These are phyloP conservation scores for Solanum hybrid DNA, from an alignment of 305 asterid species.

Conservation along the genomic window DNA sequence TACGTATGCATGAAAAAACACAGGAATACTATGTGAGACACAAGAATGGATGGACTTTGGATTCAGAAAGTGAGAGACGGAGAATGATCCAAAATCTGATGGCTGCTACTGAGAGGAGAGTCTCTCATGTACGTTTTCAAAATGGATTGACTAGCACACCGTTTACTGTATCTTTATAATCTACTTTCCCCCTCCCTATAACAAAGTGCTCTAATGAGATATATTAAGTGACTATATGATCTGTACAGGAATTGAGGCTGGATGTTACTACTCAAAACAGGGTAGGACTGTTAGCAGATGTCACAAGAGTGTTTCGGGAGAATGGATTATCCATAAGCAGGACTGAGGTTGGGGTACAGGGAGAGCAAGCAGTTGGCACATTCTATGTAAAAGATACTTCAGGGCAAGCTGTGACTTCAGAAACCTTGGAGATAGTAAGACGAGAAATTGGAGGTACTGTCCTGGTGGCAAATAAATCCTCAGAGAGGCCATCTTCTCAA, in stretches of 20 bases:
- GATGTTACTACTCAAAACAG: slow-evolving; percentile 48
- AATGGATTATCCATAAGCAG: slow-evolving; percentile 67
- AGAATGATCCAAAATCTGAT: slow-evolving; percentile 48
- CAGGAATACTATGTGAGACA: slow-evolving; percentile 76
- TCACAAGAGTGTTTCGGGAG: slow-evolving; percentile 71
- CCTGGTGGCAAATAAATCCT: slow-evolving; percentile 22
- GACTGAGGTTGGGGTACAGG: slow-evolving; percentile 54
- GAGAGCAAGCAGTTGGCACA: slow-evolving; percentile 60
- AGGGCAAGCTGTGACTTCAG: slow-evolving; percentile 36
- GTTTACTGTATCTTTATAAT: neutral
- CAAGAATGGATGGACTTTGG: slow-evolving; percentile 37
- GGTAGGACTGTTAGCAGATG: slow-evolving; percentile 57
- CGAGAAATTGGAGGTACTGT: slow-evolving; percentile 49
- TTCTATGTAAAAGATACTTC: slow-evolving; percentile 66
- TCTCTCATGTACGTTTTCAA: slow-evolving; percentile 43
- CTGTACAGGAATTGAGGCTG: slow-evolving; percentile 55
- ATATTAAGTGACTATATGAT: neutral
- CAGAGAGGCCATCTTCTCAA: slow-evolving; percentile 1
- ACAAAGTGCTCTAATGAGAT: neutral
- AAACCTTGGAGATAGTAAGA: slow-evolving; percentile 42
- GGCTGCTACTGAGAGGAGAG: slow-evolving; percentile 86
- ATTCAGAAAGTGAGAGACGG: slow-evolving; percentile 40
- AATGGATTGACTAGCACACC: neutral
- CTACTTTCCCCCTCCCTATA: neutral
- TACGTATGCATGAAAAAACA: neutral